phyloP scores from a whole-genome alignment of 75 land plant species.

The Sequoiadendron giganteum region DNA sequence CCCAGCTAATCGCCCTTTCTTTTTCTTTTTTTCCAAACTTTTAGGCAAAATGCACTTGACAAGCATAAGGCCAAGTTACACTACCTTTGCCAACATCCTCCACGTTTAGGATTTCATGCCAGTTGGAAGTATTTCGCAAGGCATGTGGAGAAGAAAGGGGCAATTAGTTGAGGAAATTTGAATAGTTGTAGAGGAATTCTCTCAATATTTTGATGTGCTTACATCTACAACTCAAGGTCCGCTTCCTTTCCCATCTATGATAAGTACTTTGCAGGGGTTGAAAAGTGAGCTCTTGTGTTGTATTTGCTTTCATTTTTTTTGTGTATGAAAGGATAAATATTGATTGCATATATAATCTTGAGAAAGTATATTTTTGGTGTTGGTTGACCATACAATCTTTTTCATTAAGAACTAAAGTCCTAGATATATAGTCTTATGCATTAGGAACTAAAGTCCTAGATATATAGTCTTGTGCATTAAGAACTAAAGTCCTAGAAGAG shows the following conservation, averaged over 20 bases:
- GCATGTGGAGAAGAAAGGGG: no score
- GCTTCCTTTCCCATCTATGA: constrained; percentile 73
- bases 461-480: no score
- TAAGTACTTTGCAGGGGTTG: constrained; percentile 76
- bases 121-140: no score
- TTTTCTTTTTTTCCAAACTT: no score
- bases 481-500: no score
- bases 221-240: constrained; percentile 69
- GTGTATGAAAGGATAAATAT: neutral
- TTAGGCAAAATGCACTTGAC: no score
- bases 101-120: no score
- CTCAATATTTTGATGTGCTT: constrained; percentile 77
- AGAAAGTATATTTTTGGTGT: neutral
- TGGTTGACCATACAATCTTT: neutral
- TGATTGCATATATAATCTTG: neutral
- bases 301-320: neutral
- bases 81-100: no score
- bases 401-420: no score
- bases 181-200: constrained; percentile 71
- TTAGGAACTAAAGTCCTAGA: no score
- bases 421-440: no score
- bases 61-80: no score
- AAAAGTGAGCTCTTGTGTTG: constrained; percentile 50
- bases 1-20: constrained; percentile 87
- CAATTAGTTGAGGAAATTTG: constrained; percentile 87